Evolutionary conservation across 2,329 filamentous ascomycete genomes (phyloP).

Genomic region (Cyphellophora attinorum): DNA sequence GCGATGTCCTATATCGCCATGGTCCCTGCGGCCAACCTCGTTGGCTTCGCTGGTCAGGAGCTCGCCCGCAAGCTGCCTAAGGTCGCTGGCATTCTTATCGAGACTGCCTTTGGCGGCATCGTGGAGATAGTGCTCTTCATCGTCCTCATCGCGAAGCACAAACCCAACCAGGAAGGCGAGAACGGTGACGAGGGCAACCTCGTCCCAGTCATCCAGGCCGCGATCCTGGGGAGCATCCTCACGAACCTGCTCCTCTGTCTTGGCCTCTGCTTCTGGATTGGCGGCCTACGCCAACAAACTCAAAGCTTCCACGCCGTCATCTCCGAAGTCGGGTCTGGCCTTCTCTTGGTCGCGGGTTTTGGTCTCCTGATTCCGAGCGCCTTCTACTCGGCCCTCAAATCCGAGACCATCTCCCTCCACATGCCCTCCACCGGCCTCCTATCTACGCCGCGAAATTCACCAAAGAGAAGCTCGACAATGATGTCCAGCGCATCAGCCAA

Average conservation of each 20-base stretch:
- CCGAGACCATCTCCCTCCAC: too few relatives aligned
- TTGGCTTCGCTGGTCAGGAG: conserved; percentile 66
- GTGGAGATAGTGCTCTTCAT: conserved; percentile 81
- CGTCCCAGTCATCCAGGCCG: conserved; percentile 65
- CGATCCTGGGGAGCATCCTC: conserved; percentile 73
- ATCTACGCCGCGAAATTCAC: conserved; percentile 22
- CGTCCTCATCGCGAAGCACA: conserved; percentile 52
- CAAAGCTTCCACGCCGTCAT: conserved; percentile 66
- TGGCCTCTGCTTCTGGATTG: conserved; percentile 69
- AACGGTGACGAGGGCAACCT: conserved; percentile 23
- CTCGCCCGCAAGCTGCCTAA: conserved; percentile 66
- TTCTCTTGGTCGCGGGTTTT: conserved; percentile 68
- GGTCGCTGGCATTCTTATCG: conserved; percentile 44
- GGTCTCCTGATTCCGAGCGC: conserved; percentile 33
- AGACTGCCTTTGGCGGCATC: conserved; percentile 56
- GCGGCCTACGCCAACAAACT: conserved; percentile 58
- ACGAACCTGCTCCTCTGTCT: conserved; percentile 74
- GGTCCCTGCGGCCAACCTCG: conserved; percentile 65
- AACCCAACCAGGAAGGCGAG: conserved; percentile 13
- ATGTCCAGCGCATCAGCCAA: conserved; percentile 58
- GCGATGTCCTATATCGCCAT: conserved; percentile 65
- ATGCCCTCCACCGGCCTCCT: conserved; percentile 35
- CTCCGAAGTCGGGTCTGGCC: conserved; percentile 67
- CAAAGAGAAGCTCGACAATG: conserved; percentile 34
- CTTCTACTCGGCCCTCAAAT: conserved; percentile 34